Base-by-base conservation (phyloP, 768 basidiomycete genomes). In the Leccinellum albellum region DNA sequence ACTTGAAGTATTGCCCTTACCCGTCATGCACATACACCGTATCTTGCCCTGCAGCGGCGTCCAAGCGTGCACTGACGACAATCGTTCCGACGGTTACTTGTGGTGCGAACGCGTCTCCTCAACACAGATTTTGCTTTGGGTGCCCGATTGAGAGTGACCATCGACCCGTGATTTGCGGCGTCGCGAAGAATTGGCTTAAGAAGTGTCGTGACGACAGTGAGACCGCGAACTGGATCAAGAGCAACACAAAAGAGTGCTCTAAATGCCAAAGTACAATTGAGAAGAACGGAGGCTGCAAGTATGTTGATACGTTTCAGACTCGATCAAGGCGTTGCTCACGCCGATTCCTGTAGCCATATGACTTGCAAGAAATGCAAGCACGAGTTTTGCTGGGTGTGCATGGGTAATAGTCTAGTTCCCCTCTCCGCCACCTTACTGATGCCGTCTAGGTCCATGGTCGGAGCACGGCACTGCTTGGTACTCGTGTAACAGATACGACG, bases 231-330 rank as follows among this genome's bases (percentile, higher is more conserved):
- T 99, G 97, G 97, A 94, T 99, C 79, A 94, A 92, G 83, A 97
- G 94, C 61, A 98, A 99, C 71, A 99, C 97, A 42, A 98, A 99
- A 79, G 97, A 99, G 73, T 99, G 97, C 71, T 79, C 85, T 20
- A 88, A 94, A 70, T 99, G 97, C 71, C 88, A 93, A 71, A 94
- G 93, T 65, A 98, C 97, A 53, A 99, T 99, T 56, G 97, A 99
- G 83, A 99, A 99, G 88, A 98, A 98, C 62, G 97, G 97, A 9
- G 97, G 97, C 13, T 99, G 97, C 94, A 98, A 99, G 94, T 98
- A 68, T 68, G 94, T 87, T 20, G 88, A 32, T 95, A 91, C 87
- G 6, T 15, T n/a, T 91, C 93, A 88, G 91, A 62, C 66, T 88
- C 83, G 14, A 12, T 23, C 45, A 13, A n/a, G 47, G 42, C 23